These are phyloP conservation scores for Solanum sejunctum DNA, from an alignment of 257 asterid species.

Conservation along the genomic window DNA sequence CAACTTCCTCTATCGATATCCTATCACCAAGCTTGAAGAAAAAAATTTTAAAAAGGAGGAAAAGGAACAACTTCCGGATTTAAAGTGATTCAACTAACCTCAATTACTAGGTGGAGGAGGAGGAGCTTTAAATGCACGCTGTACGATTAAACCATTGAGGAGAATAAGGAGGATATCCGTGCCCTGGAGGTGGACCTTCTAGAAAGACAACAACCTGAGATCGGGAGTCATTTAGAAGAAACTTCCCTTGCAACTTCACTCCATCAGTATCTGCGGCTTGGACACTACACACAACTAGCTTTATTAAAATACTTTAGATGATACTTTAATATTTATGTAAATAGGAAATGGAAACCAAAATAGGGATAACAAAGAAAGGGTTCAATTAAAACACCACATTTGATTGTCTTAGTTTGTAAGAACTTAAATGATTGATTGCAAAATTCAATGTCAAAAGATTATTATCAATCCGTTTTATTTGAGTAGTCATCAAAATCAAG, in stretches of 20 bases:
- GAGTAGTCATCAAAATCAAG: background rate
- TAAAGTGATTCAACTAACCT: slow-evolving; percentile 26
- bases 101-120: slow-evolving; percentile 46
- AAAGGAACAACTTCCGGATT: background rate
- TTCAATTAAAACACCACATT: background rate
- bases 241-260: slow-evolving; percentile 69
- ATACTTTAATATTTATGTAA: background rate
- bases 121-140: slow-evolving; percentile 61
- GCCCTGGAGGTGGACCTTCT: slow-evolving; percentile 56
- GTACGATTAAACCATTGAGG: slow-evolving; percentile 28
- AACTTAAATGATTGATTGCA: background rate
- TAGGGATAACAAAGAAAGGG: background rate
- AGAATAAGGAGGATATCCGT: too few species aligned
- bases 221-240: slow-evolving; percentile 55
- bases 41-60: background rate
- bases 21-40: background rate
- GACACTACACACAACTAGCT: slow-evolving; percentile 23
- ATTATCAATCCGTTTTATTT: background rate
- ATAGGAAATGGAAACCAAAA: background rate
- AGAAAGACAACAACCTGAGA: slow-evolving; percentile 39
- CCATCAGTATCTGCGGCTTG: slow-evolving; percentile 79
- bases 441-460: background rate
- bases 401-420: background rate
- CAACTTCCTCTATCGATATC: background rate
- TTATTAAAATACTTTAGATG: background rate